Evolutionary conservation across 352 stramenopile species (phyloP).

Genomic region (Globisporangium cylindrosporum): DNA sequence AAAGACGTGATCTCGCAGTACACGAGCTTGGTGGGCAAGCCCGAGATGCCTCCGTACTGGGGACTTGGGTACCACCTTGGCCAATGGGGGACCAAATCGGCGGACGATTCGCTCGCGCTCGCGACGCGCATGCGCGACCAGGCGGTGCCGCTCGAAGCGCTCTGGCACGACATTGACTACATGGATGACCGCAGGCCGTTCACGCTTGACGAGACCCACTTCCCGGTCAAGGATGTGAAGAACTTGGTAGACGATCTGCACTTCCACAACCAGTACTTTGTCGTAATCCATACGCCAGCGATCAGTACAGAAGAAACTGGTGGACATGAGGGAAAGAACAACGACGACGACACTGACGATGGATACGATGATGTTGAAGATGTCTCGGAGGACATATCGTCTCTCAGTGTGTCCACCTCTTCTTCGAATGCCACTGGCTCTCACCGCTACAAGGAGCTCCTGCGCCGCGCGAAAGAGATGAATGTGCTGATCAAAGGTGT

Average conservation of each 20-base stretch:
- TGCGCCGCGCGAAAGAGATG: slow-evolving; percentile 39
- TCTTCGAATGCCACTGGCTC: background rate
- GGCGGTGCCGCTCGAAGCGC: slow-evolving; percentile 70
- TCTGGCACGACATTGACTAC: slow-evolving; percentile 76
- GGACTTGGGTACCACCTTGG: slow-evolving; percentile 83
- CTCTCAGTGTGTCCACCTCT: background rate
- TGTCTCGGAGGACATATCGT: background rate
- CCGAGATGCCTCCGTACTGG: slow-evolving; percentile 83
- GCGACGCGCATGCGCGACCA: slow-evolving; percentile 34
- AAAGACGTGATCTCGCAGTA: slow-evolving; percentile 70
- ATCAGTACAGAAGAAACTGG: slow-evolving; percentile 30
- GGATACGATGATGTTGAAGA: background rate
- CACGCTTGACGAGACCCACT: slow-evolving; percentile 58
- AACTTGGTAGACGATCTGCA: slow-evolving; percentile 78
- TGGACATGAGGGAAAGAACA: background rate
- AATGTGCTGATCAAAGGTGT: slow-evolving; percentile 81
- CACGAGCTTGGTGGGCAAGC: slow-evolving; percentile 66
- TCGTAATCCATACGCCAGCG: slow-evolving; percentile 65
- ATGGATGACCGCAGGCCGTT: slow-evolving; percentile 52
- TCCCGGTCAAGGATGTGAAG: slow-evolving; percentile 35
- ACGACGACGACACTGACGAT: background rate
- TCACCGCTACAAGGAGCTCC: slow-evolving; percentile 14
- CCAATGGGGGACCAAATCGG: slow-evolving; percentile 31
- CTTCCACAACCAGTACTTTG: slow-evolving; percentile 77
- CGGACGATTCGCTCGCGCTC: slow-evolving; percentile 31